Evolutionary conservation across 768 basidiomycete genomes (phyloP).

Genomic region (Galerina marginata): DNA sequence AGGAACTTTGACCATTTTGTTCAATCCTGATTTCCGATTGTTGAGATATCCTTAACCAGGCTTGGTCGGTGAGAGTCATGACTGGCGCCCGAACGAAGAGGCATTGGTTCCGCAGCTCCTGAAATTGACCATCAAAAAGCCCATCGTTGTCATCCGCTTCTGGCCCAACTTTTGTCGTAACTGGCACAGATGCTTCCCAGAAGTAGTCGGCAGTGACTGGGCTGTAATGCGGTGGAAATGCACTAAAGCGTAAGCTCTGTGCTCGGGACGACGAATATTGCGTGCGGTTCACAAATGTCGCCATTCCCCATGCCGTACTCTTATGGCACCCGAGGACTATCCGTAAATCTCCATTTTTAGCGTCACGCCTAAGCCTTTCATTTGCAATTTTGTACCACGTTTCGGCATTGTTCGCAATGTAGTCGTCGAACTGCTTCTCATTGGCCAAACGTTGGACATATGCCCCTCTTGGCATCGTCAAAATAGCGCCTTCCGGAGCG

Average conservation of each 20-base stretch:
- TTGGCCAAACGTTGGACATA: slow-evolving; percentile 15
- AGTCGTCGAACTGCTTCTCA: slow-evolving; percentile 5
- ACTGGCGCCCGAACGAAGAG: slow-evolving; percentile 9
- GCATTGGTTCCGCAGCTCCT: slow-evolving; percentile 14
- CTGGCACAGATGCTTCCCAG: slow-evolving; percentile 9
- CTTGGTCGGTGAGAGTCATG: slow-evolving; percentile 1
- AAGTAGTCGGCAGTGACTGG: background rate
- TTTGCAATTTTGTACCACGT: slow-evolving; percentile 24
- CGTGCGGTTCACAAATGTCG: slow-evolving; percentile 15
- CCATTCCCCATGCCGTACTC: slow-evolving; percentile 29
- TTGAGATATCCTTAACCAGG: slow-evolving; percentile 1
- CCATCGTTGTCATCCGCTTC: slow-evolving; percentile 15
- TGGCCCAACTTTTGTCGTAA: slow-evolving; percentile 14
- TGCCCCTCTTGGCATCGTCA: slow-evolving; percentile 23
- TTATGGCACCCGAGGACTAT: slow-evolving; percentile 32
- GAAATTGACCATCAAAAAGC: background rate
- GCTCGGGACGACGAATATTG: slow-evolving; percentile 1
- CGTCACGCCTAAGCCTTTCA: slow-evolving; percentile 14
- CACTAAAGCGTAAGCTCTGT: slow-evolving; percentile 1
- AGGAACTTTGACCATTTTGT: background rate
- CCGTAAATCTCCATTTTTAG: slow-evolving; percentile 29
- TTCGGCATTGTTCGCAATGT: slow-evolving; percentile 12
- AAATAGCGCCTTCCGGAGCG: slow-evolving; percentile 20
- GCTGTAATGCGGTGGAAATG: background rate
- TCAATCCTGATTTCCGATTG: background rate